These are phyloP conservation scores for Borealophlyctis nickersoniae DNA, from an alignment of 192 early-diverging fungal species.

Conservation along the genomic window DNA sequence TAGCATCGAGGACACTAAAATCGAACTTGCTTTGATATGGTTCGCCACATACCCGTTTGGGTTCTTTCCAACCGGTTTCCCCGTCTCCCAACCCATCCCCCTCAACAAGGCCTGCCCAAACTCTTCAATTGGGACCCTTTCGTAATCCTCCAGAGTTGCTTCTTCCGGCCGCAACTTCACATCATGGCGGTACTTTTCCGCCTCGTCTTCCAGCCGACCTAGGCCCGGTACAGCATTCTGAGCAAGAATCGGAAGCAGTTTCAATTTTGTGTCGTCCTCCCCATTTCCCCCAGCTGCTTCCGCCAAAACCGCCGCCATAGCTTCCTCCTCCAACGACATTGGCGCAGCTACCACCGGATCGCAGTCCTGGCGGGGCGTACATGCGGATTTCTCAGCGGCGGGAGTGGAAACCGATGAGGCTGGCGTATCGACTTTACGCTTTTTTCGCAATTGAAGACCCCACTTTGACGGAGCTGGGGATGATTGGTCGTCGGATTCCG, in stretches of 20 bases:
- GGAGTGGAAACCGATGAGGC: neutral
- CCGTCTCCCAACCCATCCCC: constrained; percentile 89
- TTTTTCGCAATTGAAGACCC: constrained; percentile 33
- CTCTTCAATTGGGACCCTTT: constrained; percentile 78
- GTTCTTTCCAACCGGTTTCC: constrained; percentile 52
- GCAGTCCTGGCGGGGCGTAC: neutral
- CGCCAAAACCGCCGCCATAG: constrained; percentile 23
- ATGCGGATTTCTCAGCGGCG: neutral
- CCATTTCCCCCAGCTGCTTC: constrained; percentile 10
- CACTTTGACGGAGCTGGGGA: constrained; percentile 8
- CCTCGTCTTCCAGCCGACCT: constrained; percentile 38
- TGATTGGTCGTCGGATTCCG: neutral
- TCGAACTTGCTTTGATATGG: neutral
- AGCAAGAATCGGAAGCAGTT: constrained; percentile 34
- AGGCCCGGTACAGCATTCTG: constrained; percentile 48
- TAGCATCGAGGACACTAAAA: too few relatives aligned
- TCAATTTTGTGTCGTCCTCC: neutral
- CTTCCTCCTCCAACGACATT: constrained; percentile 29
- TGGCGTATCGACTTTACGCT: constrained; percentile 13
- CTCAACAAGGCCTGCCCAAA: constrained; percentile 84
- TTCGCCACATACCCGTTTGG: constrained; percentile 26
- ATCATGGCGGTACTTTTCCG: constrained; percentile 62
- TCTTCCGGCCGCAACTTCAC: constrained; percentile 59
- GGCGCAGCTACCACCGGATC: neutral
- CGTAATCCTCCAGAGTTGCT: constrained; percentile 70